Evolutionary conservation across 129 eudicot genomes (phyloP).

Genomic region (Artemisia tridentata): DNA sequence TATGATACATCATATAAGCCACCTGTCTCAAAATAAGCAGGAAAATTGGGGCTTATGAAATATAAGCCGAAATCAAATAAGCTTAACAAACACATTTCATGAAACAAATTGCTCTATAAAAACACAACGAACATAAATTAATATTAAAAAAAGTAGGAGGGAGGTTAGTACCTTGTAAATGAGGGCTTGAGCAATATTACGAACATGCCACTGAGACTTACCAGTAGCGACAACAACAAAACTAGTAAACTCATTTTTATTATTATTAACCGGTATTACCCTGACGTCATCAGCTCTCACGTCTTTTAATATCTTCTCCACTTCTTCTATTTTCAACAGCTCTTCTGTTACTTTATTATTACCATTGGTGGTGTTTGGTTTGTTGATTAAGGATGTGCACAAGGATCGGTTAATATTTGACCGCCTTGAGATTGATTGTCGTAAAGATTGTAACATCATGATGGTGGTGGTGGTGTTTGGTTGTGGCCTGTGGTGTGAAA

Average conservation of each 20-base stretch:
- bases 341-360: constrained; percentile 4
- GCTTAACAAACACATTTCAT: too few relatives aligned
- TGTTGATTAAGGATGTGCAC: neutral
- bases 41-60: too few relatives aligned
- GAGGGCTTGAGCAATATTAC: constrained; percentile 88
- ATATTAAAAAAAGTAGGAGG: too few relatives aligned
- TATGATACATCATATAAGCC: too few relatives aligned
- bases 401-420: neutral
- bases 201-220: constrained; percentile 89
- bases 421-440: neutral
- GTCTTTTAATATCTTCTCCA: constrained; percentile 66
- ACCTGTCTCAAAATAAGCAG: too few relatives aligned
- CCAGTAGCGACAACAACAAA: constrained; percentile 84
- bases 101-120: too few relatives aligned
- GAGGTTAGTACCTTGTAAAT: constrained; percentile 83
- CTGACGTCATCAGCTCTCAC: constrained; percentile 78
- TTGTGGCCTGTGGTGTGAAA: neutral
- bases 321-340: constrained; percentile 69
- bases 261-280: constrained; percentile 51
- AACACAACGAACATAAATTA: too few relatives aligned
- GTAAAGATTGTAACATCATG: too few relatives aligned
- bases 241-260: constrained; percentile 53
- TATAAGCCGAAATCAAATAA: too few relatives aligned
- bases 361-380: neutral
- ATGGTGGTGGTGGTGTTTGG: too few relatives aligned